These are phyloP conservation scores for Elsinoe batatas DNA, from an alignment of 2,329 filamentous ascomycete species.

Conservation along the genomic window DNA sequence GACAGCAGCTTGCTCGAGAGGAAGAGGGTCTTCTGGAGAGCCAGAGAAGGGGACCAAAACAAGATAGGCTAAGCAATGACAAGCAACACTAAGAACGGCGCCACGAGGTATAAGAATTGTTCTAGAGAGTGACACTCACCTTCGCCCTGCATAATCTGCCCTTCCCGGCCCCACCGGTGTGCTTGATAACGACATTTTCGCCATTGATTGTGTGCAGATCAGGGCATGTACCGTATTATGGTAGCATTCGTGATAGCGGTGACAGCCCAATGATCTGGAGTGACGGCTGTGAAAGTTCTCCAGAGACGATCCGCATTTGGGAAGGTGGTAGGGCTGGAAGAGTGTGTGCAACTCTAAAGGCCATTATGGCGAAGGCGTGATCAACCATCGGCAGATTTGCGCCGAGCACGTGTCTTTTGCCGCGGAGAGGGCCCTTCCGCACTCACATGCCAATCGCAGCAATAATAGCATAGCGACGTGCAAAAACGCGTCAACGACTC, in stretches of 20 bases:
- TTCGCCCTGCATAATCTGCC: neutral
- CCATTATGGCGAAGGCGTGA: neutral
- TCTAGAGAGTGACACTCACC: neutral
- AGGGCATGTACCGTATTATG: neutral
- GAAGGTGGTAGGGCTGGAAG: slow-evolving; percentile 1
- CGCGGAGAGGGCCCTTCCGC: no score
- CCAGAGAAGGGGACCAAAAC: neutral
- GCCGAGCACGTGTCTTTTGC: no score
- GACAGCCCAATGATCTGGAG: neutral
- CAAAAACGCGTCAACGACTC: no score
- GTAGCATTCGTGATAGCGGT: neutral
- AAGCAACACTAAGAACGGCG: neutral
- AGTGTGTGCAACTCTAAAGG: neutral
- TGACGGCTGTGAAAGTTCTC: neutral
- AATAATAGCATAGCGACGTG: no score
- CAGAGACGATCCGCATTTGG: neutral
- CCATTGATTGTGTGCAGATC: neutral
- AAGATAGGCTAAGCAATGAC: neutral
- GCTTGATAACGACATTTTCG: slow-evolving; percentile 1
- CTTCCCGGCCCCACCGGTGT: neutral
- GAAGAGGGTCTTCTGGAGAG: neutral
- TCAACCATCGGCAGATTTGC: neutral
- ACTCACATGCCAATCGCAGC: no score
- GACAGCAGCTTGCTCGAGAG: neutral
- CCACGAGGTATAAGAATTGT: neutral